These are phyloP conservation scores for Leccinum subfulvum DNA, from an alignment of 1,284 basidiomycete species.

Conservation along the genomic window DNA sequence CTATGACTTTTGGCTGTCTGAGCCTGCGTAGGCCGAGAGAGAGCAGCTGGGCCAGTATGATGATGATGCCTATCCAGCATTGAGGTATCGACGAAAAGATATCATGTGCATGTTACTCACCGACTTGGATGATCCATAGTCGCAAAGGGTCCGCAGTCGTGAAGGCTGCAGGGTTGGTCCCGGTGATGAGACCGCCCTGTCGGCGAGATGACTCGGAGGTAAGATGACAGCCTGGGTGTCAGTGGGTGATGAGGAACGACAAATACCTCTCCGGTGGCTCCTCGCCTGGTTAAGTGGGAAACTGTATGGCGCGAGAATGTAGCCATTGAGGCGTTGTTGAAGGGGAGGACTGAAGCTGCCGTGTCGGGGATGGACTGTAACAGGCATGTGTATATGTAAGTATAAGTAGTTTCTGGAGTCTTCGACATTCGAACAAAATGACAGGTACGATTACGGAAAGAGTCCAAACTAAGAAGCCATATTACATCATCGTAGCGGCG, in stretches of 20 bases:
- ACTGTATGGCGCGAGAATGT: background rate
- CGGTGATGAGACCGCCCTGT: constrained; percentile 53
- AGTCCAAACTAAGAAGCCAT: too few species aligned
- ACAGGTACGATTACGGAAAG: background rate
- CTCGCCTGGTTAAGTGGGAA: constrained; percentile 13
- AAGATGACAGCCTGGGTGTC: too few species aligned
- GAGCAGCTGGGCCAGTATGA: constrained; percentile 63
- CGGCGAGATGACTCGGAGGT: constrained; percentile 3
- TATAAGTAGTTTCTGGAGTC: background rate
- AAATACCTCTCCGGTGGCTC: constrained; percentile 23
- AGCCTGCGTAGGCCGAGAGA: constrained; percentile 55
- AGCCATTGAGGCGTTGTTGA: constrained; percentile 12
- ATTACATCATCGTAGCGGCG: too few species aligned
- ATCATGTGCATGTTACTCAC: constrained; percentile 31
- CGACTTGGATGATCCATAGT: constrained; percentile 71
- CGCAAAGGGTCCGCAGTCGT: constrained; percentile 58
- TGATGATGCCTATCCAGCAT: constrained; percentile 50
- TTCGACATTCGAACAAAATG: background rate
- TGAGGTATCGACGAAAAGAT: background rate
- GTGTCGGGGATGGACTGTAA: background rate
- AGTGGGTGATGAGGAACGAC: background rate
- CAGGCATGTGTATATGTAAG: background rate
- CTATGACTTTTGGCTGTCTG: constrained; percentile 71
- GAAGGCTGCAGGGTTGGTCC: constrained; percentile 53
- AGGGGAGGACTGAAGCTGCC: background rate